Base-by-base conservation (phyloP, 192 early-diverging fungal genomes). In the Umbelopsis isabellina region DNA sequence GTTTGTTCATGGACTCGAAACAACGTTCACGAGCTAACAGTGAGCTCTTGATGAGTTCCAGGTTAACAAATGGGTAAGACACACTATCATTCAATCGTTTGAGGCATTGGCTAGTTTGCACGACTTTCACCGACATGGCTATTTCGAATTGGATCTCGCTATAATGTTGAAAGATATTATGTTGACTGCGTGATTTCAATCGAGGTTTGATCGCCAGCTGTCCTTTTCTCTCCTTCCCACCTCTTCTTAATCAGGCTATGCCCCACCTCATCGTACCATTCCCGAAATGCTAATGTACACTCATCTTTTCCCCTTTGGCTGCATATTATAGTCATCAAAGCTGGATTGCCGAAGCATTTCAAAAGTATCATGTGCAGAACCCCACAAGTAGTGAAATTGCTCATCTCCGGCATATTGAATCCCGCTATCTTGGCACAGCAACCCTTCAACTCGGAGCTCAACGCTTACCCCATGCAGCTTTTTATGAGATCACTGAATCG, bases 361-460 rank as follows among this genome's bases (percentile, higher is more conserved):
- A 66, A 35, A 48, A 27, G n/a, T 72, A 66, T 11, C 23, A 22
- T n/a, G 44, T 50, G 16, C 71, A 50, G n/a, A 23, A 25, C 33
- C 41, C 55, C 30, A 46, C 23, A 18, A 51, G 15, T 21, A 49
- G 49, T 18, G 67, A 50, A 35, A 52, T 22, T 51, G 52, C 49
- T 4, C 66, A 41, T 53, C 25, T 41, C 21, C 67, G 67, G 21
- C 53, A 68, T 41, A 46, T 71, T 27, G 66, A 71, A 33, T 47
- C 68, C 46, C 68, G 67, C 35, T 67, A 51, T 51, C 44, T 88
- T 22, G 78, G 78, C n/a, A 47, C 68, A 1, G 77, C 74, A 37
- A 80, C 83, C 50, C 48, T 87, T 3, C 79, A 83, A 44, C 80
- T 85, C 5, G 83, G 86, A 3, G 80, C 83, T 20, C 80, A 83